Conservation (phyloP, 805 yeast species). For the Zygosaccharomyces pseudorouxii region DNA sequence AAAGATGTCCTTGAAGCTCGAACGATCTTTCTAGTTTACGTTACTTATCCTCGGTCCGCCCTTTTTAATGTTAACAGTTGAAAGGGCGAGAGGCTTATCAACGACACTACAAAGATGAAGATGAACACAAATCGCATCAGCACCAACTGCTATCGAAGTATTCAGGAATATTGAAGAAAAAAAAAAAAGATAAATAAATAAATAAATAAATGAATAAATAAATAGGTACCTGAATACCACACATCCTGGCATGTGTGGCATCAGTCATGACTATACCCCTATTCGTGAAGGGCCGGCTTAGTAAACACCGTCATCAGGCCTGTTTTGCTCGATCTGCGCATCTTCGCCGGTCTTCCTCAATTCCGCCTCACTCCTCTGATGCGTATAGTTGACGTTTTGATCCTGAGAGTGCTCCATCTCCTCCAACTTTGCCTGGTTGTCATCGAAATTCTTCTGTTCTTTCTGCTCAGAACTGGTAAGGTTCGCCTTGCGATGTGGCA, state of each 20-base stretch:
- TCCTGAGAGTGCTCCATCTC: conserved; percentile 25
- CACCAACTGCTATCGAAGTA: too few relatives aligned
- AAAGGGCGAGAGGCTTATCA: neutral
- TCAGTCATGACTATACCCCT: conserved; percentile 1
- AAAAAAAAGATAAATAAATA: conserved; percentile 1
- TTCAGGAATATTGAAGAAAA: neutral
- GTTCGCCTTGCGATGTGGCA: conserved; percentile 19
- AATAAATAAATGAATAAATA: neutral
- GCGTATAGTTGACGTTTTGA: conserved; percentile 6
- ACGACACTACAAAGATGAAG: neutral
- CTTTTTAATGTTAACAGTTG: neutral
- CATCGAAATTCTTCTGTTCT: conserved; percentile 28
- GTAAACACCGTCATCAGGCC: conserved; percentile 37
- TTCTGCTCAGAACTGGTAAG: conserved; percentile 19
- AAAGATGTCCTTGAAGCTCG: too few relatives aligned
- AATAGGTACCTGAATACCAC: neutral
- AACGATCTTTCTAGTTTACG: neutral
- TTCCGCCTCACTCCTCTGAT: conserved; percentile 23
- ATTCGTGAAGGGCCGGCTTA: conserved; percentile 6
- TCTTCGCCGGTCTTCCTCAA: conserved; percentile 31
- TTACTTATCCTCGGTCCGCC: neutral
- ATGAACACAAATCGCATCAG: neutral
- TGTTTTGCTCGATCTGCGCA: conserved; percentile 34
- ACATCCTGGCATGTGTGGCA: conserved; percentile 1
- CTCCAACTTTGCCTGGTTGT: conserved; percentile 28